A percentile compares a stretch with the other conserved stretches of the same genome.
Conservation (phyloP, 2,329 filamentous ascomycete species). For the Tolypocladium guangdongense region DNA sequence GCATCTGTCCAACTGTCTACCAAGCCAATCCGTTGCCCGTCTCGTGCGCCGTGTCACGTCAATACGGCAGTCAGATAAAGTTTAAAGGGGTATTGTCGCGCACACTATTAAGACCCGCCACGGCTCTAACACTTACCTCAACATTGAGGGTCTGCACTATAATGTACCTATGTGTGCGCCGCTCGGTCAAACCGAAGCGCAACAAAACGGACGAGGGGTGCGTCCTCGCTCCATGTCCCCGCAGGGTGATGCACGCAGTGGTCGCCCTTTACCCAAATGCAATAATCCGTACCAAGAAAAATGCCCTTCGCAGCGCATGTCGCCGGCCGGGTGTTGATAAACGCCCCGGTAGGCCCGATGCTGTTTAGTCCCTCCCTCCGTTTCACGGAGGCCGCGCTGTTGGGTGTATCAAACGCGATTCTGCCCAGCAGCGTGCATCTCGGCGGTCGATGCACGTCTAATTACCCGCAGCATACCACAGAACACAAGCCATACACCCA, state of each 20-base stretch:
- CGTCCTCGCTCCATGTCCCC: not conserved
- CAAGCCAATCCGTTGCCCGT: not conserved
- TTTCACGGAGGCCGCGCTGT: not conserved
- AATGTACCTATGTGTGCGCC: not conserved
- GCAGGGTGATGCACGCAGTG: not conserved
- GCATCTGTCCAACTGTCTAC: too few relatives aligned
- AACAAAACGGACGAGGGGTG: not conserved
- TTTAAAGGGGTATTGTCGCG: not conserved
- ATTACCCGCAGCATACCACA: not conserved
- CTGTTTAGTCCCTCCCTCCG: not conserved
- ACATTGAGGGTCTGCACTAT: not conserved
- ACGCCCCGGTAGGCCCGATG: not conserved
- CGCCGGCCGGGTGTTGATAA: not conserved
- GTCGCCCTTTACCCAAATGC: not conserved
- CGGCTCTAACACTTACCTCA: not conserved
- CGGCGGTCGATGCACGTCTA: not conserved
- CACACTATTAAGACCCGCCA: not conserved
- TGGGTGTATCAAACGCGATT: not conserved
- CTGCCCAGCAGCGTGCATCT: not conserved
- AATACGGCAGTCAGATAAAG: not conserved
- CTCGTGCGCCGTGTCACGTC: not conserved
- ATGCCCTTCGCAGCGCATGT: not conserved
- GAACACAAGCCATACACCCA: not conserved
- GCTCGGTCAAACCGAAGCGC: not conserved
- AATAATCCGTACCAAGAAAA: not conserved